Conservation (phyloP, 192 early-diverging fungal species). For the Coemansia sp. region DNA sequence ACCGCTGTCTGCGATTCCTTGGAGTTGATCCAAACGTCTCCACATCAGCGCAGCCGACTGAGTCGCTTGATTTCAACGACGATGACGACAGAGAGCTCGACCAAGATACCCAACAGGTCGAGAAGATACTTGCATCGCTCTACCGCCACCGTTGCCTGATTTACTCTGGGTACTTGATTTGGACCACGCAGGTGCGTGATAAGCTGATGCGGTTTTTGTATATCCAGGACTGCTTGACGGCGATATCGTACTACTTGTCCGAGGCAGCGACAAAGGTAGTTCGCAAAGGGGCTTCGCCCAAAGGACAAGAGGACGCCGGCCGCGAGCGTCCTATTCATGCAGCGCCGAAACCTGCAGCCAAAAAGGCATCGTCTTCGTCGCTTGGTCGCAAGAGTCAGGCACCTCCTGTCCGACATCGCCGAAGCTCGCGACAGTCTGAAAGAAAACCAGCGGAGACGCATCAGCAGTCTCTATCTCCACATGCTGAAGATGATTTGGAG, state of each 20-base stretch:
- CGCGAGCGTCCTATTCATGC: no score
- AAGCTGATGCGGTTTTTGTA: constrained; percentile 76
- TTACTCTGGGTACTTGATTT: constrained; percentile 82
- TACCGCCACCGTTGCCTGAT: constrained; percentile 80
- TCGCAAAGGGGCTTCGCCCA: constrained; percentile 59
- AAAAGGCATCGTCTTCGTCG: background rate
- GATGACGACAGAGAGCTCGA: constrained; percentile 13
- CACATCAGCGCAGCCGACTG: background rate
- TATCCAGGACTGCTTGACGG: constrained; percentile 67
- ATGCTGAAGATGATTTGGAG: background rate
- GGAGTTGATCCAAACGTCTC: constrained; percentile 25
- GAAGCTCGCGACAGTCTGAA: background rate
- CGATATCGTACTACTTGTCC: constrained; percentile 82
- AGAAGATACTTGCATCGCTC: constrained; percentile 50
- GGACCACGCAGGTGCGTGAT: constrained; percentile 86
- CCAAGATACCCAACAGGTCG: constrained; percentile 50
- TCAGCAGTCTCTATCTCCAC: background rate
- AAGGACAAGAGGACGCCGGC: constrained; percentile 1
- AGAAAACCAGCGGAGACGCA: background rate
- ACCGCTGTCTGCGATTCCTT: constrained; percentile 49
- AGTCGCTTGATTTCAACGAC: constrained; percentile 8
- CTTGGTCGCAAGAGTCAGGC: background rate
- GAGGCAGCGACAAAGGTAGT: constrained; percentile 79
- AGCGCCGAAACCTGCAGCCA: background rate
- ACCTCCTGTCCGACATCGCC: background rate